Conservation (phyloP, 768 basidiomycete species). For the Psilocybe cubensis region DNA sequence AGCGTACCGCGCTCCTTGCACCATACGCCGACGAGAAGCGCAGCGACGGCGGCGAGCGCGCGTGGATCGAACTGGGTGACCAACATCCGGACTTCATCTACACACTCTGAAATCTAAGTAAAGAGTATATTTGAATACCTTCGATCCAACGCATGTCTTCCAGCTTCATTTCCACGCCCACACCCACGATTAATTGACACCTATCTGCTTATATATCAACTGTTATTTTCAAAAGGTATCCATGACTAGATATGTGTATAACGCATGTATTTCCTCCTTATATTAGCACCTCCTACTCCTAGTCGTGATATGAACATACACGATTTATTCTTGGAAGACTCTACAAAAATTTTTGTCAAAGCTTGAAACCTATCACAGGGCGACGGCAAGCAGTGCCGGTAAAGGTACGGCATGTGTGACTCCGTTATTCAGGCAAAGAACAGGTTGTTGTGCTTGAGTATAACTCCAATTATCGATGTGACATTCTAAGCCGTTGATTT, state of each 20-base stretch:
- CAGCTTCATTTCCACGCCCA: no score
- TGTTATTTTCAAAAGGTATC: not conserved
- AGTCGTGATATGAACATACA: not conserved
- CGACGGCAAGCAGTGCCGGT: no score
- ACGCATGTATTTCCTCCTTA: not conserved
- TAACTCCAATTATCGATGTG: not conserved
- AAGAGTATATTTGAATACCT: not conserved
- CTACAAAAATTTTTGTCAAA: no score
- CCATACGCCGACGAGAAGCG: constrained; percentile 32
- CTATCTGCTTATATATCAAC: not conserved
- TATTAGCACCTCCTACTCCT: not conserved
- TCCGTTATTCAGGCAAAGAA: no score
- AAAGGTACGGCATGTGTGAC: no score
- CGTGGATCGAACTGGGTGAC: constrained; percentile 40
- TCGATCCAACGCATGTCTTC: no score
- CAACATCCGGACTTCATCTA: constrained; percentile 40
- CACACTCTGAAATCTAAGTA: constrained; percentile 15
- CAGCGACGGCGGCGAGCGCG: constrained; percentile 20
- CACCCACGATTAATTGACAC: no score
- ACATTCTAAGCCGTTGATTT: not conserved
- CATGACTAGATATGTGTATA: not conserved
- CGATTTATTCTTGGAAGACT: not conserved
- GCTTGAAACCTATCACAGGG: no score
- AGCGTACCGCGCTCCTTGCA: constrained; percentile 29
- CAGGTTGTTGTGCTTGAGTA: no score